Conservation (phyloP, 495 filamentous ascomycete species). For the Neurospora sp. region DNA sequence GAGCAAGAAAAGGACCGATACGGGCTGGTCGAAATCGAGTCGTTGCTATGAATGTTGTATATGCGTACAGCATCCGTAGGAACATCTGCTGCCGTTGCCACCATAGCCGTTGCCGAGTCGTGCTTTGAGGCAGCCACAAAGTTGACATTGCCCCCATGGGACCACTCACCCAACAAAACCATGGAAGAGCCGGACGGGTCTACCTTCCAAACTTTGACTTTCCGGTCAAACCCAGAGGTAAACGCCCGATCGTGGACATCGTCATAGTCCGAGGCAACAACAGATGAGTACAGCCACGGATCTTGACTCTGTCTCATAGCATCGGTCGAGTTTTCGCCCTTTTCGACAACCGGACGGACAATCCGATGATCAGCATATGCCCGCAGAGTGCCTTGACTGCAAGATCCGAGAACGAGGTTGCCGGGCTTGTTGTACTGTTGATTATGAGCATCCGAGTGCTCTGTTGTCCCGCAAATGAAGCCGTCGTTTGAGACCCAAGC, state of each 20-base stretch:
- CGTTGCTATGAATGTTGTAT: slow-evolving; percentile 27
- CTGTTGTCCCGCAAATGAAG: slow-evolving; percentile 58
- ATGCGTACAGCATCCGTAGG: slow-evolving; percentile 38
- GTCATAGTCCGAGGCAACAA: slow-evolving; percentile 67
- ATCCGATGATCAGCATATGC: slow-evolving; percentile 66
- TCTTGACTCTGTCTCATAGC: slow-evolving; percentile 55
- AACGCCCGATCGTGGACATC: slow-evolving; percentile 46
- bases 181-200: slow-evolving; percentile 25
- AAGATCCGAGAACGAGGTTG: slow-evolving; percentile 68
- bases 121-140: slow-evolving; percentile 53
- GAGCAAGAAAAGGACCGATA: slow-evolving; percentile 36
- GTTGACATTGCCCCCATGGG: slow-evolving; percentile 59
- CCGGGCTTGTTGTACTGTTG: slow-evolving; percentile 77
- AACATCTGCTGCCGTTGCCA: slow-evolving; percentile 44
- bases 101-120: slow-evolving; percentile 16
- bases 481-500: slow-evolving; percentile 42
- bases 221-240: slow-evolving; percentile 72
- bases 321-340: slow-evolving; percentile 43
- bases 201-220: slow-evolving; percentile 66
- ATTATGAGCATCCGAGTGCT: slow-evolving; percentile 62
- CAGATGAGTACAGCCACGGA: slow-evolving; percentile 62
- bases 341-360: slow-evolving; percentile 38
- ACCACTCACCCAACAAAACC: slow-evolving; percentile 38
- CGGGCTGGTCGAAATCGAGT: slow-evolving; percentile 18
- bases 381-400: slow-evolving; percentile 38